Base-by-base conservation (phyloP, 352 stramenopile species). In the Pythium monospermum region DNA sequence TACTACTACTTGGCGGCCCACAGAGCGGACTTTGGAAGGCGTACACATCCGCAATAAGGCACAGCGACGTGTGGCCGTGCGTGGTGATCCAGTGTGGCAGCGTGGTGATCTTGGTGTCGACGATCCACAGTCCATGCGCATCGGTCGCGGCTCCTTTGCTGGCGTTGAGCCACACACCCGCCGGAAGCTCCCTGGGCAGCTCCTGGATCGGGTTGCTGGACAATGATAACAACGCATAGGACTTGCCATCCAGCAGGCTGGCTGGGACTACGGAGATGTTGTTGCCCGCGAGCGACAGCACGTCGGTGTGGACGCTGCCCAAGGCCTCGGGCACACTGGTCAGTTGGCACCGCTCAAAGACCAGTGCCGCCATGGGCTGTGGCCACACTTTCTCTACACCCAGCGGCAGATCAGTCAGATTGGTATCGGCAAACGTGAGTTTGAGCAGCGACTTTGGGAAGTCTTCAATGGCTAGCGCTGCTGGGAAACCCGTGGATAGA, bases 211-310 rank as follows among this genome's bases (percentile, higher is more conserved):
- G 53, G 37, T 61, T 61, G 13, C 35, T 15, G 12, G 44, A 36
- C 3, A 61, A 45, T 15, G 44, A 61, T 16, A 61, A 37, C 33
- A 50, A 23, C 16, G 40, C 18, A 30, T 45, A 53, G 2, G 53
- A 33, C 12, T 49, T 40, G 4, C 32, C 28, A 11, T 37, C 26
- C 12, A 61, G 28, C 2, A 61, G 31, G 0, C 23, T 22, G 15
- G n/a, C 21, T 12, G 53, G 44, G 3, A 54, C 26, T 0, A 26
- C 23, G 6, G 16, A 23, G 22, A 54, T 46, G 6, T 11, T 21
- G 41, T 61, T 61, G 13, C 36, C 43, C 1, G 44, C 45, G 6
- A 61, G 45, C 32, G 53, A 61, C 7, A 61, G 22, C 26, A 23
- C 32, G 23, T 41, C 45, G 0, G 36, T 37, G 32, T 40, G 44